Evolutionary conservation across 108 stramenopile species (phyloP).

Genomic region (Aurantiochytrium sp.): DNA sequence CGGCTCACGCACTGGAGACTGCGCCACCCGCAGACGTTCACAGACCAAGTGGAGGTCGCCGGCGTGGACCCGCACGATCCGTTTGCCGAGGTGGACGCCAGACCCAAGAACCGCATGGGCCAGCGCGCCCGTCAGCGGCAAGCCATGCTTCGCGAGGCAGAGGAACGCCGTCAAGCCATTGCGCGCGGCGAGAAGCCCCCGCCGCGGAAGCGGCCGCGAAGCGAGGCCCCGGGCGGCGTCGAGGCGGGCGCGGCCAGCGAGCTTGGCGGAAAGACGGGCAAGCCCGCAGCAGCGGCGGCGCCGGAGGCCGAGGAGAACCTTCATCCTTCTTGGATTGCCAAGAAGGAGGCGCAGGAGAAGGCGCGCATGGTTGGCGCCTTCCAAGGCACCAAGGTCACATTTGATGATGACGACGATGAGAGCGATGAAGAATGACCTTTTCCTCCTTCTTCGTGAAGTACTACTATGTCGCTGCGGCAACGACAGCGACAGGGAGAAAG

Average conservation of each 20-base stretch:
- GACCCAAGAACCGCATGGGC: background rate
- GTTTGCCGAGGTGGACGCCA: background rate
- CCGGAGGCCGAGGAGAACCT: background rate
- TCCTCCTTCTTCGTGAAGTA: too few species aligned
- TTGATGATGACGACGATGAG: background rate
- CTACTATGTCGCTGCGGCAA: too few species aligned
- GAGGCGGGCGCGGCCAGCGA: too few species aligned
- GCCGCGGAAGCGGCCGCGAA: background rate
- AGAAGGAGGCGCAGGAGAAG: background rate
- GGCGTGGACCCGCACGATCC: background rate
- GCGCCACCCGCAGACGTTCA: background rate
- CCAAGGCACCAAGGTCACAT: background rate
- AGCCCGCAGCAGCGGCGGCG: slow-evolving; percentile 29
- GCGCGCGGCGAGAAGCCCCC: background rate
- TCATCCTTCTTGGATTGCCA: background rate
- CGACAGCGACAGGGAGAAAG: too few species aligned
- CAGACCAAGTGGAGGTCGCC: background rate
- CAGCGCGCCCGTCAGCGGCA: background rate
- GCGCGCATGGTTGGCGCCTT: background rate
- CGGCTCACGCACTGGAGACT: background rate
- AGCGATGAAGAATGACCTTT: background rate
- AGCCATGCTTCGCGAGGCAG: background rate
- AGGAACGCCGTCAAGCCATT: background rate
- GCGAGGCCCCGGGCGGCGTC: background rate
- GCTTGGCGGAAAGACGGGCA: background rate